Evolutionary conservation across 192 early-diverging fungal species (phyloP), one percentile per base, ranked within the genome.

Genomic region (Pecoramyces ruminantium): DNA sequence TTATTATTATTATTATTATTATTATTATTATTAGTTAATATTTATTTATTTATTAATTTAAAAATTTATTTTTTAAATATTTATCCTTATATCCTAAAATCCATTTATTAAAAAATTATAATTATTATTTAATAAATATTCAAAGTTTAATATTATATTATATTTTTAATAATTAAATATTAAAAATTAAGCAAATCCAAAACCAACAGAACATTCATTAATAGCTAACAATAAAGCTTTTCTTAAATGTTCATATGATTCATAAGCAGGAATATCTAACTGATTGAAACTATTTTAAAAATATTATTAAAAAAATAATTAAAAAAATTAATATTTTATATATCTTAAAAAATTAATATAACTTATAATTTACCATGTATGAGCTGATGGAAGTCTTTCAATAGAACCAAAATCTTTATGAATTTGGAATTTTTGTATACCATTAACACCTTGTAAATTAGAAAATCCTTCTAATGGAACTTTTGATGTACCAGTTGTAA

Each of bases 381-480:
- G 97, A 17, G 97, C 97, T 25, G 94, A 95, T 21, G 97, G 97
- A 29, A 99, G 87, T n/a, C 97, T 90, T 39, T 91, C 88, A 12
- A 92, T 88, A 9, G 92, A 93, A 17, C 91, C 85, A 89, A 95
- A 97, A 86, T 97, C 96, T 86, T 96, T 97, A 88, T 98, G 96
- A 83, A 99, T 97, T 87, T 98, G 96, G 91, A 99, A 99, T 89
- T 97, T 97, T 85, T 98, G 96, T 25, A 97, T 89, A 38, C 97
- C 96, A 81, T 92, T 92, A 79, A 93, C 94, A 29, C 97, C 97
- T 85, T 99, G 96, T 77, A 99, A 86, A 51, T 92, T 90, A 17
- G 92, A 88, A 83, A 99, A 98, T 34, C 97, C 97, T 84, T 95
- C 95, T 12, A 99, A 85, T n/a, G 97, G 97, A 38, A 99, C 95